Base-by-base conservation (phyloP, 352 stramenopile genomes). In the Plasmopara halstedii region DNA sequence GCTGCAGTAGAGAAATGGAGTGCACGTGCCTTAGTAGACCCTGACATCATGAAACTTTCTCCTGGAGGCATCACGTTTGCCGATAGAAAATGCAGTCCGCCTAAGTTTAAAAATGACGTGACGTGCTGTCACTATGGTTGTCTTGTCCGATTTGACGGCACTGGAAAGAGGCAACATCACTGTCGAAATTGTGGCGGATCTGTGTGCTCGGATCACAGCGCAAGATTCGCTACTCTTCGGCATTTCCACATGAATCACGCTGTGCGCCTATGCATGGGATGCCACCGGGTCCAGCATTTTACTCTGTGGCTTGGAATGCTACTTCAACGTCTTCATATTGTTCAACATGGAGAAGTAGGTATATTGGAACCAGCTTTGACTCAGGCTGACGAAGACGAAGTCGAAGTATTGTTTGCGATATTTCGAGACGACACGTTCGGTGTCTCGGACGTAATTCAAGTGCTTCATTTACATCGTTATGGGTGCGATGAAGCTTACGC, bases 191-290 rank as follows among this genome's bases (percentile, higher is more conserved):
- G 80, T 31, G 80, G 80, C 9, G 74, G 74, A 15, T 83, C 76
- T 0, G 69, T 88, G 14, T 91, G 80, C 49, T 88, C 80, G 7
- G 75, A 88, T 53, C 80, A 91, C 55, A 91, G 80, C 56, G 75
- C 67, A 17, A 68, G 70, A 11, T 91, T 85, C 21, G 69, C 76
- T 8, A 51, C 80, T 45, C 53, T 91, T 48, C 64, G 63, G 1
- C 76, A 91, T 48, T 76, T 76, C 23, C 53, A 74, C 9, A 77
- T 80, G 34, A 85, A 81, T 43, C 47, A 78, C 17, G 57, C 72
- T 22, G 76, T 88, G 10, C 74, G 80, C 6, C 56, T 84, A 0
- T 91, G 80, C 40, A 83, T 65, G 42, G 64, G 67, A 23, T 91
- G 80, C 35, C 85, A 80, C 60, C 80, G 80, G 26, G 80, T 85